A percentile compares a stretch with the other conserved stretches of the same genome.
These are phyloP conservation scores for Gossypium anomalum DNA, from an alignment of 345 rosid genomes.

Conservation along the genomic window DNA sequence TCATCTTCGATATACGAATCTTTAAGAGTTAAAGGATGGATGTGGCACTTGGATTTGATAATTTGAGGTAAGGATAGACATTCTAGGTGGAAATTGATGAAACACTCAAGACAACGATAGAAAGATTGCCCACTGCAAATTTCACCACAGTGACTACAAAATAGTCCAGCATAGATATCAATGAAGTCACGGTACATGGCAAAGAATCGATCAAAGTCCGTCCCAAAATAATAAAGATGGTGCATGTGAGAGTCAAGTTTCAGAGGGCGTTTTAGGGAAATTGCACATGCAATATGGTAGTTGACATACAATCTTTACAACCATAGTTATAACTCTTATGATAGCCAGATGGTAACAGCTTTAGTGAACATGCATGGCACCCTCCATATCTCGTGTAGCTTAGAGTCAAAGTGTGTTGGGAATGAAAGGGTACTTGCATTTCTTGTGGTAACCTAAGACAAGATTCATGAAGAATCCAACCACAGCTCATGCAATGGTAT, in stretches of 20 bases:
- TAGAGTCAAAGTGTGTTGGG: background rate
- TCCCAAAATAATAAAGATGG: constrained; percentile 3
- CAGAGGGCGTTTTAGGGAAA: background rate
- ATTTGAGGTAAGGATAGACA: constrained; percentile 1
- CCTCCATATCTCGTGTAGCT: background rate
- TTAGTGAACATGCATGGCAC: background rate
- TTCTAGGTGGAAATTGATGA: constrained; percentile 5
- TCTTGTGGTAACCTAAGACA: background rate
- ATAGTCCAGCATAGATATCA: too few species aligned
- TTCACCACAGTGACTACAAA: background rate
- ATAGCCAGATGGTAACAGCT: background rate
- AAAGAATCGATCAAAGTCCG: background rate
- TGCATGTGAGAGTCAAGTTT: constrained; percentile 7
- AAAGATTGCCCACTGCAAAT: background rate
- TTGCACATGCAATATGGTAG: constrained; percentile 5
- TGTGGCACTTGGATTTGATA: background rate
- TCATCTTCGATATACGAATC: background rate
- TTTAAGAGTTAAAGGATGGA: background rate
- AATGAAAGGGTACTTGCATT: background rate
- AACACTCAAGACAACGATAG: background rate
- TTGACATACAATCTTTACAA: background rate
- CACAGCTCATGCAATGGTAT: background rate
- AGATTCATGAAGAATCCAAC: constrained; percentile 3
- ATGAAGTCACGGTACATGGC: background rate
- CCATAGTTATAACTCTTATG: background rate